A percentile compares a stretch with the other conserved stretches of the same genome.
Evolutionary conservation across 495 filamentous ascomycete species (phyloP).

Genomic region (Aspergillus coremiiformis): DNA sequence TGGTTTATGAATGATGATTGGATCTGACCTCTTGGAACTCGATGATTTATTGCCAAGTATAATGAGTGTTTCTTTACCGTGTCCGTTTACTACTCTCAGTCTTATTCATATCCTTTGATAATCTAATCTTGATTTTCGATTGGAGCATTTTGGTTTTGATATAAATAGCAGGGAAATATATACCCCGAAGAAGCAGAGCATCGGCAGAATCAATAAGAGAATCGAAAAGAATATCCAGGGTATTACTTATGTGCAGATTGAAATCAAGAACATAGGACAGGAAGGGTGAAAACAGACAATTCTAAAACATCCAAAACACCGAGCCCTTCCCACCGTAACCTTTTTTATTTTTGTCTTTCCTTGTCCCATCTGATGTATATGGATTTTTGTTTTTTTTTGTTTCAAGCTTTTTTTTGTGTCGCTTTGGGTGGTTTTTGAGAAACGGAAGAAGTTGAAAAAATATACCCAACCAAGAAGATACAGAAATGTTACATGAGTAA

Average conservation of each 20-base stretch:
- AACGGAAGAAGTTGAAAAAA: not conserved
- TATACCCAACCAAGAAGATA: too few species aligned
- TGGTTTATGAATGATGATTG: not conserved
- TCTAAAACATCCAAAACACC: not conserved
- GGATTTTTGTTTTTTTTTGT: not conserved
- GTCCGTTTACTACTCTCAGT: too few species aligned
- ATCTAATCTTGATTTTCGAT: too few species aligned
- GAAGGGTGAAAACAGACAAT: conserved; percentile 4
- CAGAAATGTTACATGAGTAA: not conserved
- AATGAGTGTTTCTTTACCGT: too few species aligned
- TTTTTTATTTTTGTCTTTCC: conserved; percentile 1
- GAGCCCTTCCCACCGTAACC: not conserved
- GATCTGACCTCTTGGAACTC: not conserved
- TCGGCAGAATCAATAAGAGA: not conserved
- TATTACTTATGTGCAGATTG: conserved; percentile 3
- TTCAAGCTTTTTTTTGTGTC: not conserved
- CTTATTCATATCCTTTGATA: too few species aligned
- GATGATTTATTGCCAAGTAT: too few species aligned
- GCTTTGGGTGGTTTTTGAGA: not conserved
- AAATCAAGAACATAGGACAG: conserved; percentile 1
- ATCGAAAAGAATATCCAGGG: conserved; percentile 1
- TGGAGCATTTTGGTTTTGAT: not conserved
- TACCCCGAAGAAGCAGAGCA: not conserved
- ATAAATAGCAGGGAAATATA: not conserved
- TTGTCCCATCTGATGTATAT: not conserved